phyloP scores from a whole-genome alignment of 2,329 filamentous ascomycete genomes.

The Xylariaceae sp. region DNA sequence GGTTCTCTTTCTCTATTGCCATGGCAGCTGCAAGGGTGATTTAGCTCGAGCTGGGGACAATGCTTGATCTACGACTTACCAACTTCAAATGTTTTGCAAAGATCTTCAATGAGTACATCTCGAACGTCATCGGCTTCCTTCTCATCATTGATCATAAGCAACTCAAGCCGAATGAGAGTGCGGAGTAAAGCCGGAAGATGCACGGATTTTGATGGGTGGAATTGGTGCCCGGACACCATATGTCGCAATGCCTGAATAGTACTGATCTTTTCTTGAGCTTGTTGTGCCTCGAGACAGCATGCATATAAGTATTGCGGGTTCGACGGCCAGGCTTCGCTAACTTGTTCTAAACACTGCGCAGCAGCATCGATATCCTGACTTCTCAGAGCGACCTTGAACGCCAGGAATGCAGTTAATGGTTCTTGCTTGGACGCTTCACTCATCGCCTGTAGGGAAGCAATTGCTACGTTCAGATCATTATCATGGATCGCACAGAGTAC shows the following conservation, averaged over 20 bases:
- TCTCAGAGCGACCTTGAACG: constrained; percentile 68
- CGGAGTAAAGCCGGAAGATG: constrained; percentile 63
- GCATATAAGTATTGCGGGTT: constrained; percentile 69
- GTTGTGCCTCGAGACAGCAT: constrained; percentile 73
- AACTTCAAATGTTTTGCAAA: constrained; percentile 49
- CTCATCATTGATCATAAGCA: constrained; percentile 37
- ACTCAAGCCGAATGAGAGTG: constrained; percentile 51
- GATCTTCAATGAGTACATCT: constrained; percentile 37
- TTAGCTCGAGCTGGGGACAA: constrained; percentile 6
- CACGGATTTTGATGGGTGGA: constrained; percentile 42
- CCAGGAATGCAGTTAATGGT: constrained; percentile 65
- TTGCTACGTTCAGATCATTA: constrained; percentile 52
- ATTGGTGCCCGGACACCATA: constrained; percentile 54
- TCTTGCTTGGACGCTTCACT: constrained; percentile 54
- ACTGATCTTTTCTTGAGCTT: constrained; percentile 57
- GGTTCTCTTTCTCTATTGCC: constrained; percentile 37
- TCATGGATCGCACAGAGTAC: constrained; percentile 64
- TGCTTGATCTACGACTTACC: constrained; percentile 30
- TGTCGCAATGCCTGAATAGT: constrained; percentile 56
- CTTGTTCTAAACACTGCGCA: constrained; percentile 57
- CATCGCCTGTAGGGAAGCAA: constrained; percentile 56
- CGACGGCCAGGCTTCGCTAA: constrained; percentile 51
- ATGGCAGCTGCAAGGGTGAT: constrained; percentile 34
- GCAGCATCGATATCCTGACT: constrained; percentile 55
- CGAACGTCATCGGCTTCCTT: constrained; percentile 15